A percentile compares a stretch with the other conserved stretches of the same genome.
Evolutionary conservation across 345 rosid genomes (phyloP).

Genomic region (Erodium maritimum): DNA sequence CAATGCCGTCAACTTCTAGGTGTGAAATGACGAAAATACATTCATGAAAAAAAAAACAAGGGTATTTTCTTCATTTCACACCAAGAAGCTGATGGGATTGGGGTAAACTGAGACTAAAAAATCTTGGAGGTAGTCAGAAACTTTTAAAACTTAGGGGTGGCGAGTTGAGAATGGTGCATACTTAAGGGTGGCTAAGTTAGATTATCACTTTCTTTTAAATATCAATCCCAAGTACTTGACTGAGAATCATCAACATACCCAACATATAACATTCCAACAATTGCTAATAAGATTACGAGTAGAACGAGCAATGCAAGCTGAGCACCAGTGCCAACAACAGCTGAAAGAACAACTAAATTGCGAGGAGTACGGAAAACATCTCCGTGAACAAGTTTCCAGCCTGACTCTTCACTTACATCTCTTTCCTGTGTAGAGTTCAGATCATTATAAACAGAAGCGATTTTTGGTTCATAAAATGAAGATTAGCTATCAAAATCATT

Average conservation of each 20-base stretch:
- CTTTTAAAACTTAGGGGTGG: no score
- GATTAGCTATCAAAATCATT: conserved; percentile 1
- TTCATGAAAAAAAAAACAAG: no score
- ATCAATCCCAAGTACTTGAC: not conserved
- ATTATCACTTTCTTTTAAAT: no score
- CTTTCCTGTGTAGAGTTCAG: conserved; percentile 48
- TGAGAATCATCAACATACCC: conserved; percentile 44
- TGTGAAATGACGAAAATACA: no score
- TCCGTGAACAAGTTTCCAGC: conserved; percentile 97
- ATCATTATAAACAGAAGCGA: conserved; percentile 7
- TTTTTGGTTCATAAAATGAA: not conserved
- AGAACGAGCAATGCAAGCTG: conserved; percentile 86
- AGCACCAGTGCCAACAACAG: conserved; percentile 94
- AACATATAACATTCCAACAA: conserved; percentile 72
- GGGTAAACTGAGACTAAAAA: no score
- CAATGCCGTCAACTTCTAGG: no score
- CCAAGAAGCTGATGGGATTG: no score
- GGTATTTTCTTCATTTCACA: no score
- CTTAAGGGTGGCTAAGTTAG: no score
- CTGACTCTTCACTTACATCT: conserved; percentile 93
- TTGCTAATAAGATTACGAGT: conserved; percentile 85
- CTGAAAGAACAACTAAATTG: conserved; percentile 60
- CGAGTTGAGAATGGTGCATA: no score
- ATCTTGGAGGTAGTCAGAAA: no score
- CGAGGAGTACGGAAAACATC: conserved; percentile 85